phyloP scores from a whole-genome alignment of 495 filamentous ascomycete species.

The Xylaria intraflava region DNA sequence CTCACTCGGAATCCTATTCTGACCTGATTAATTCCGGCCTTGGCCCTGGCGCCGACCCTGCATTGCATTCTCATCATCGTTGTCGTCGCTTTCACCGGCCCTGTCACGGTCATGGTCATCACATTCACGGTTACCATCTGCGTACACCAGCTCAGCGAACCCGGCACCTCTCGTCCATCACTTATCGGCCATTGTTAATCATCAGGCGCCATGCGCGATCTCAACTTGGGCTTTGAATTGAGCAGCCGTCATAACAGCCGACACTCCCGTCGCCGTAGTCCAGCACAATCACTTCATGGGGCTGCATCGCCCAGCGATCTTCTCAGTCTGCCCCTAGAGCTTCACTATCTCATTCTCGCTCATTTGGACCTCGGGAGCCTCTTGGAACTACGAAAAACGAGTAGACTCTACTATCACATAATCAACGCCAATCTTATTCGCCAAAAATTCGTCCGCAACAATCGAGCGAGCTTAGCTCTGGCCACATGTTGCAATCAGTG shows the following conservation, averaged over 20 bases:
- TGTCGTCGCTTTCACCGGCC: neutral
- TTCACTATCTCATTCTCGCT: conserved; percentile 24
- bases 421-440: conserved; percentile 21
- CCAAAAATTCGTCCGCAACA: conserved; percentile 15
- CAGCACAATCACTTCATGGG: neutral
- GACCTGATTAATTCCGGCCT: neutral
- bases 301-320: neutral
- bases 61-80: neutral
- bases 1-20: neutral
- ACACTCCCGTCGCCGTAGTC: neutral
- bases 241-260: neutral
- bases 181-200: neutral
- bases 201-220: neutral
- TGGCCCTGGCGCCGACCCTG: neutral
- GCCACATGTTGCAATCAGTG: conserved; percentile 21
- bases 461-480: conserved; percentile 6
- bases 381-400: conserved; percentile 18
- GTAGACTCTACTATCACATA: conserved; percentile 20
- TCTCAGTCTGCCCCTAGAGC: conserved; percentile 18
- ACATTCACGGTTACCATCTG: neutral
- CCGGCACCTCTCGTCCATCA: neutral
- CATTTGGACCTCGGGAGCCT: conserved; percentile 23
- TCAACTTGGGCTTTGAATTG: neutral
- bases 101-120: neutral
- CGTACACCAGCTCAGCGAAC: neutral